Evolutionary conservation across 75 land plant genomes (phyloP).

Genomic region (Larix kaempferi): DNA sequence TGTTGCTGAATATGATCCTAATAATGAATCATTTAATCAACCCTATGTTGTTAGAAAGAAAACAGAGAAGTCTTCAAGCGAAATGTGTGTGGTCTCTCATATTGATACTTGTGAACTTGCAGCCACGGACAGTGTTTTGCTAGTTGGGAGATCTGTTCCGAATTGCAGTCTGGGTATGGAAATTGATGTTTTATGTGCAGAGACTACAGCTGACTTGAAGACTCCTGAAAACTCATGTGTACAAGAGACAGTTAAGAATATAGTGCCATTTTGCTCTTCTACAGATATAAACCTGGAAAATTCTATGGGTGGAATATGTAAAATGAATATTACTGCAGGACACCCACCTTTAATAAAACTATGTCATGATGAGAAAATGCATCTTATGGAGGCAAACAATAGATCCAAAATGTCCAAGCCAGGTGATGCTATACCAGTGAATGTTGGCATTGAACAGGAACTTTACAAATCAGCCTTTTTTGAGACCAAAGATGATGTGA

Average conservation of each 20-base stretch:
- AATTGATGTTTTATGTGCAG: background rate
- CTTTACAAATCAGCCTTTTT: background rate
- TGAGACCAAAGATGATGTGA: background rate
- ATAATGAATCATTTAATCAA: background rate
- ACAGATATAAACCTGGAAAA: background rate
- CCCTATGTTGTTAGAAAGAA: background rate
- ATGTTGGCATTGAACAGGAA: background rate
- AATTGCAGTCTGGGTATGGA: background rate
- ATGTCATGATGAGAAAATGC: background rate
- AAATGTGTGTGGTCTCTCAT: background rate
- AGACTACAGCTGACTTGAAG: background rate
- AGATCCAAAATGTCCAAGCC: background rate
- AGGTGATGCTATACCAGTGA: background rate
- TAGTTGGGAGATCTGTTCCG: background rate
- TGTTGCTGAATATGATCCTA: background rate
- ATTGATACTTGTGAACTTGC: background rate
- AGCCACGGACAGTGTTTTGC: background rate
- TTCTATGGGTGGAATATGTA: background rate
- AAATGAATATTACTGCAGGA: background rate
- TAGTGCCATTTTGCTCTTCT: background rate
- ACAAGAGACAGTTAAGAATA: background rate
- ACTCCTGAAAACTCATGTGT: background rate
- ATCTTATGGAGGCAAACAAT: background rate
- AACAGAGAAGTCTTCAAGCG: background rate
- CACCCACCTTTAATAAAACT: background rate